Base-by-base conservation (phyloP, 495 filamentous ascomycete genomes). In the Oidiodendron maius region DNA sequence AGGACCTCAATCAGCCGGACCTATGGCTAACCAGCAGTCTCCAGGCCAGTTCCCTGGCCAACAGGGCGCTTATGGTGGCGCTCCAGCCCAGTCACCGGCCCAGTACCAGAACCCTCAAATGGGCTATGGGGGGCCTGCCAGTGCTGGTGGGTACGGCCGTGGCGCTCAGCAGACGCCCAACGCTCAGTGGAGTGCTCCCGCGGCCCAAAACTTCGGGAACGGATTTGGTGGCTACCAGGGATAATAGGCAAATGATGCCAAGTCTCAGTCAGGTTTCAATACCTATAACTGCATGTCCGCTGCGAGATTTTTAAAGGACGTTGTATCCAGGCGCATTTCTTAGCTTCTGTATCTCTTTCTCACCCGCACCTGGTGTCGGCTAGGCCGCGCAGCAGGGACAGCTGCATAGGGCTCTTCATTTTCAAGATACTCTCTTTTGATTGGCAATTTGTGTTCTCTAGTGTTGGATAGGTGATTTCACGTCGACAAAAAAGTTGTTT, bases 91-190 rank as follows among this genome's bases (percentile, higher is more conserved):
- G 60, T 78, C 72, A 52, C 67, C 57, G 41, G 58, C 21, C 45
- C 57, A 56, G 21, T 68, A 68, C 44, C 56, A 55, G 6, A 44
- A 48, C 24, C 59, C 53, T 53, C 74, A 71, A 40, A 76, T 80
- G 72, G 68, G 64, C 22, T 78, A 76, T 54, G 71, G 67, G 18
- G 58, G 58, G 22, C 53, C 58, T 57, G 74, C 75, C 37, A 86
- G 82, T 57, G 82, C 84, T 52, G 86, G 84, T 53, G 86, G 86
- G 41, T 94, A 89, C 56, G 87, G 86, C 36, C 88, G 88, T 67
- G 58, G 58, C 22, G 86, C 84, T 55, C 86, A 90, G 55, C 82
- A 79, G 55, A 76, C 81, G 48, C 78, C 85, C 50, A 82, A 80
- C 58, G 70, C 81, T 58, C 85, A 86, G 56, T 91, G 87, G 83